Evolutionary conservation across 768 basidiomycete genomes (phyloP).

Genomic region (Cystobasidium onofrii): DNA sequence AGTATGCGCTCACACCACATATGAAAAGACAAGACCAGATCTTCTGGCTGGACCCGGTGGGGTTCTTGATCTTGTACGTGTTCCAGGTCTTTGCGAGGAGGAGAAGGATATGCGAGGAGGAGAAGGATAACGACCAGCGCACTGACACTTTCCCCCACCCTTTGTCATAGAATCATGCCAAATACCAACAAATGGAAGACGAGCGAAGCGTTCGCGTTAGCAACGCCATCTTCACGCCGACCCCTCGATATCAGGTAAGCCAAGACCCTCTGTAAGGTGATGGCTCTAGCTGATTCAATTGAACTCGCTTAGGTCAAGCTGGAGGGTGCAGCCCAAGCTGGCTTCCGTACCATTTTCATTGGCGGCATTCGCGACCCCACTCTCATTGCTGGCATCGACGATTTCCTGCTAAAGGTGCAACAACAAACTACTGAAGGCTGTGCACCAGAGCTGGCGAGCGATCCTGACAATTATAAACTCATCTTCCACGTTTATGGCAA

Average conservation of each 20-base stretch:
- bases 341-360: slow-evolving; percentile 5
- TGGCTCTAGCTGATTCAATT: background rate
- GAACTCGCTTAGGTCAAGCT: slow-evolving; percentile 5
- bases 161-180: background rate
- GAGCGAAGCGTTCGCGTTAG: slow-evolving; percentile 14
- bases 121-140: too few relatives aligned
- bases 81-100: too few relatives aligned
- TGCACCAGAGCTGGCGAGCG: background rate
- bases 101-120: too few relatives aligned
- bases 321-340: background rate
- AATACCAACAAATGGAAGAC: slow-evolving; percentile 9
- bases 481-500: slow-evolving; percentile 24
- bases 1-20: slow-evolving; percentile 13
- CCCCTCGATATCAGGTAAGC: background rate
- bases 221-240: background rate
- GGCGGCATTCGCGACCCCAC: slow-evolving; percentile 13
- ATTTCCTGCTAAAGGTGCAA: background rate
- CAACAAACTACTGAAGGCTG: background rate
- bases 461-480: background rate
- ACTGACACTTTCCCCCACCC: too few relatives aligned
- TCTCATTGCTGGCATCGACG: slow-evolving; percentile 9
- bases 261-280: too few relatives aligned
- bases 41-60: slow-evolving; percentile 7
- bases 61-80: background rate
- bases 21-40: slow-evolving; percentile 13